Conservation (phyloP, 164 flowering plant species). For the Protea cynaroides region DNA sequence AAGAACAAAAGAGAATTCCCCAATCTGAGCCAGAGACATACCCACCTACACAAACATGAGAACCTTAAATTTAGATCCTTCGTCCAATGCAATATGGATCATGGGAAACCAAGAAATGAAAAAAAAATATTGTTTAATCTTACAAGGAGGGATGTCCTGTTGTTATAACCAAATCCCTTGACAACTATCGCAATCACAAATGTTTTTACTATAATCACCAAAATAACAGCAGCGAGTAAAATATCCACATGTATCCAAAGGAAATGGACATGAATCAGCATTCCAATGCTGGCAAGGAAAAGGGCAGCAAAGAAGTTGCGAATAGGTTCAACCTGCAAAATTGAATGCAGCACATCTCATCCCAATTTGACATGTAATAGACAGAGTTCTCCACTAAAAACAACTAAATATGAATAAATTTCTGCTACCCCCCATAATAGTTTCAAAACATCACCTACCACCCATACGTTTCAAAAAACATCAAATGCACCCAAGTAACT, state of each 20-base stretch:
- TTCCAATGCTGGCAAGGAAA: constrained; percentile 96
- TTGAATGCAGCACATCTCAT: neutral
- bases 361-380: neutral
- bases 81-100: constrained; percentile 7
- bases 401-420: too few relatives aligned
- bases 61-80: constrained; percentile 8
- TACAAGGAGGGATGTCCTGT: constrained; percentile 82
- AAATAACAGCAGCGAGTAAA: constrained; percentile 78
- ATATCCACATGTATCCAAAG: constrained; percentile 97
- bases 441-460: too few relatives aligned
- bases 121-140: constrained; percentile 18
- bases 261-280: constrained; percentile 92
- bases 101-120: neutral
- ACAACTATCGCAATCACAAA: constrained; percentile 64
- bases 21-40: constrained; percentile 94
- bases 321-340: constrained; percentile 81
- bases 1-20: constrained; percentile 96
- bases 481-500: too few relatives aligned
- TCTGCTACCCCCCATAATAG: too few relatives aligned
- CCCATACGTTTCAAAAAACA: too few relatives aligned
- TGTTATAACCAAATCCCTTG: constrained; percentile 82
- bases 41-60: constrained; percentile 57
- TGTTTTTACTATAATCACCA: constrained; percentile 82
- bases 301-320: constrained; percentile 97
- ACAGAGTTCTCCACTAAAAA: neutral